Evolutionary conservation across 2,329 filamentous ascomycete genomes (phyloP), one percentile per base, ranked within the genome.

Genomic region (Sporothrix globosa): DNA sequence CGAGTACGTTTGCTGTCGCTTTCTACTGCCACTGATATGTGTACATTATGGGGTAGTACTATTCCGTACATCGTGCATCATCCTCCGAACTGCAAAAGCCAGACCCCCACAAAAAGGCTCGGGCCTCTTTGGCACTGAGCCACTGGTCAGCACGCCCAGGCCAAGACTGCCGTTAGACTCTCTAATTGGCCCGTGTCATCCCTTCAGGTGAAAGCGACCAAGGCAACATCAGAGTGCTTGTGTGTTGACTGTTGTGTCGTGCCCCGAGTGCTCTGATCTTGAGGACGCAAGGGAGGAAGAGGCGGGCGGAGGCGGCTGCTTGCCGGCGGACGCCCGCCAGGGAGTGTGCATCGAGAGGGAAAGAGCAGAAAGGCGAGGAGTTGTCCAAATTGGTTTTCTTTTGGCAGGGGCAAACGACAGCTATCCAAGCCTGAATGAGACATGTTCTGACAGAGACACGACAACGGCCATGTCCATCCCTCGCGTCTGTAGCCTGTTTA

Each of bases 131-230:
- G 19, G 0, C n/a, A 46, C 21, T 27, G 54, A 19, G 39, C 39
- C 21, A 46, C 50, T 34, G 50, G 19, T 19, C 41, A 17, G 24
- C 21, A 68, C 27, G 34, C 34, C n/a, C 27, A 30, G 65, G 48
- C 27, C 34, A 60, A 54, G 30, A 48, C 39, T 9, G 54, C 67
- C 27, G 54, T 52, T 61, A 24, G 41, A 54, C 24, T 6, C 27
- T 61, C 27, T 52, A 19, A 69, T 69, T 69, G 67, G 67, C 54
- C 44, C 54, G 54, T 52, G 67, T 52, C 44, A 41, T 48, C 52
- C 53, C 41, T 34, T 10, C 53, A 27, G 19, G 67, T 50, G 52
- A 39, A 56, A 30, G 34, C n/a, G 30, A 24, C 14, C 30, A n/a
- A 41, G 17, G 17, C 21, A 24, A 21, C 27, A 30, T 30, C 27